These are phyloP conservation scores for Sclerotinia trifoliorum DNA, from an alignment of 2,329 filamentous ascomycete genomes.

Conservation along the genomic window DNA sequence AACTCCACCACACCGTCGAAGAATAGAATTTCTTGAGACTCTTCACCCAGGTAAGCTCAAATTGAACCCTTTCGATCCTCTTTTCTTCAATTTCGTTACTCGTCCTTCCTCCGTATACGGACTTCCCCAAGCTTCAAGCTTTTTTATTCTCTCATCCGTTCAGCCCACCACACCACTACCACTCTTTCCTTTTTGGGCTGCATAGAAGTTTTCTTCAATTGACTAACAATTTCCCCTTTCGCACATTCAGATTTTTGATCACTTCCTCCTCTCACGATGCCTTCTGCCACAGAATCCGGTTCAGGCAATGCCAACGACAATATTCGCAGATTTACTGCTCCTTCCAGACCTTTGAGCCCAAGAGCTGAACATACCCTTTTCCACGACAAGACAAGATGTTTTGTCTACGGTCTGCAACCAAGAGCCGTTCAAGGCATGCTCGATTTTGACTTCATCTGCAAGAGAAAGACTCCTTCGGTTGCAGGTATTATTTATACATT, in stretches of 20 bases:
- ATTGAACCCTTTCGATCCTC: background rate
- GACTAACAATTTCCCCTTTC: slow-evolving; percentile 26
- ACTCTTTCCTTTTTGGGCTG: slow-evolving; percentile 6
- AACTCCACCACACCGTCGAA: slow-evolving; percentile 12
- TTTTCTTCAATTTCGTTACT: background rate
- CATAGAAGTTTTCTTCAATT: slow-evolving; percentile 25
- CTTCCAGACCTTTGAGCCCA: slow-evolving; percentile 89
- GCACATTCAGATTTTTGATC: slow-evolving; percentile 22
- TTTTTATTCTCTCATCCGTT: background rate
- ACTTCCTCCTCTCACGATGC: slow-evolving; percentile 18
- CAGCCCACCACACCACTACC: slow-evolving; percentile 10
- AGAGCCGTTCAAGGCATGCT: slow-evolving; percentile 90
- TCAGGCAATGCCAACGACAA: slow-evolving; percentile 87
- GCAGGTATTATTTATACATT: slow-evolving; percentile 99
- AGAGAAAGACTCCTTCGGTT: slow-evolving; percentile 92
- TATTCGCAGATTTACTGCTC: slow-evolving; percentile 92
- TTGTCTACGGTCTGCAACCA: slow-evolving; percentile 98
- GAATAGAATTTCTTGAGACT: slow-evolving; percentile 2
- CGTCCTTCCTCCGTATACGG: slow-evolving; percentile 17
- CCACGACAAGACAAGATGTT: slow-evolving; percentile 99
- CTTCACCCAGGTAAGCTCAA: slow-evolving; percentile 4
- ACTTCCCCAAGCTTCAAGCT: slow-evolving; percentile 19
- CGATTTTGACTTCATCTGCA: slow-evolving; percentile 99
- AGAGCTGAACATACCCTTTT: slow-evolving; percentile 87
- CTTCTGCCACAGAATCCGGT: slow-evolving; percentile 32